A percentile compares a stretch with the other conserved stretches of the same genome.
phyloP scores from a whole-genome alignment of 169 alveolate species.

The Plasmodium berghei region DNA sequence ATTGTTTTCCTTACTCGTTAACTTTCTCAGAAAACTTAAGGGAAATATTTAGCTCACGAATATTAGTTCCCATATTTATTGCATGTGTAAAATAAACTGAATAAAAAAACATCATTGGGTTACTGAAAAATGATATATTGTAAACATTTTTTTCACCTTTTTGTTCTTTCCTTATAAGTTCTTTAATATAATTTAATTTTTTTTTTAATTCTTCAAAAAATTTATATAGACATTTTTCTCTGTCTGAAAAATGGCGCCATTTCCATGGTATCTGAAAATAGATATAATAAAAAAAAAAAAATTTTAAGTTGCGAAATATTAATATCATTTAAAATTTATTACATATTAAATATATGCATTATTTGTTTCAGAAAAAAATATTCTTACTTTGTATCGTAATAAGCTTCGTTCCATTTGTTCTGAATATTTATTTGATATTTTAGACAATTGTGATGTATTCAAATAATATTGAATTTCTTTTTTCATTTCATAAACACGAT shows the following conservation, averaged over 20 bases:
- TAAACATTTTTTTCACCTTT: conserved; percentile 30
- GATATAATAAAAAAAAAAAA: not conserved
- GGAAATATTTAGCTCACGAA: conserved; percentile 11
- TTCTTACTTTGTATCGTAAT: conserved; percentile 17
- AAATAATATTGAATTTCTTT: conserved; percentile 21
- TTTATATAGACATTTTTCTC: conserved; percentile 14
- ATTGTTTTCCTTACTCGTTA: conserved; percentile 13
- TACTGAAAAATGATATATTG: conserved; percentile 40
- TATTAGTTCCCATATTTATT: conserved; percentile 16
- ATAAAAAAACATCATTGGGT: conserved; percentile 57
- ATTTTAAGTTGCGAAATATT: no score
- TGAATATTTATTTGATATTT: not conserved
- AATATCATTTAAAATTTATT: not conserved
- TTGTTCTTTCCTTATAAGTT: conserved; percentile 45
- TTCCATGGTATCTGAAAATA: conserved; percentile 40
- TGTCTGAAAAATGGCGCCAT: conserved; percentile 25
- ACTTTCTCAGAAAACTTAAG: conserved; percentile 37
- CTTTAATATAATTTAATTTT: conserved; percentile 23
- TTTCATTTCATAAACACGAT: conserved; percentile 22
- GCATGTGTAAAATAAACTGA: conserved; percentile 48
- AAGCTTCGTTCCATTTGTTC: conserved; percentile 3
- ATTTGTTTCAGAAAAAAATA: not conserved
- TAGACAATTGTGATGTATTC: not conserved
- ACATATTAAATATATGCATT: not conserved
- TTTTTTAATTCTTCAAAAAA: conserved; percentile 22